Percentiles rank a stretch among this genome's conserved stretches.
phyloP scores from a whole-genome alignment of 371 early-diverging fungal species.

The Mortierella sp. region DNA sequence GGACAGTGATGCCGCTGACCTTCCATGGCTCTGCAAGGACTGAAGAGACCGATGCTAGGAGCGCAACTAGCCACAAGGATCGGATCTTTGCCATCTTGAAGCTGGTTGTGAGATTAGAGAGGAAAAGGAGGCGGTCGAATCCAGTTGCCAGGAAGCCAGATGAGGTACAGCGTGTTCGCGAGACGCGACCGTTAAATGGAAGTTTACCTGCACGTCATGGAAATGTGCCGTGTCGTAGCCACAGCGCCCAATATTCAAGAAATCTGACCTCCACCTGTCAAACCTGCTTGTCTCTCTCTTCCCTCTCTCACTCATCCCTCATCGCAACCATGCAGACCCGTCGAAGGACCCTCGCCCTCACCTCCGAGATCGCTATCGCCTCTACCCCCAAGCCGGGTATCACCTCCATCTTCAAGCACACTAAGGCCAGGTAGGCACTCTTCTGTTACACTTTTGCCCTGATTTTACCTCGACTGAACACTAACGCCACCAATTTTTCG shows the following conservation, averaged over 20 bases:
- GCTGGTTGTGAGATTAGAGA: slow-evolving; percentile 1
- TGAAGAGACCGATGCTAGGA: slow-evolving; percentile 38
- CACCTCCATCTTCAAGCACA: slow-evolving; percentile 28
- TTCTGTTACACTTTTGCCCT: background rate
- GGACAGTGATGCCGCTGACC: slow-evolving; percentile 38
- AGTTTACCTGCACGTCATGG: no score
- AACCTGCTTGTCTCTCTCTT: slow-evolving; percentile 1
- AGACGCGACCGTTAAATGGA: no score
- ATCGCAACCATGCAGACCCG: slow-evolving; percentile 26
- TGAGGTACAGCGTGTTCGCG: no score
- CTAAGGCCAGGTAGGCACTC: slow-evolving; percentile 35
- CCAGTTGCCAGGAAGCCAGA: background rate
- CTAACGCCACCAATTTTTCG: slow-evolving; percentile 42
- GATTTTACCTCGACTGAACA: slow-evolving; percentile 16
- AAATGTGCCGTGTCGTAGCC: no score
- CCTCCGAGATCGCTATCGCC: background rate
- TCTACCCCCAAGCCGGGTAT: slow-evolving; percentile 21
- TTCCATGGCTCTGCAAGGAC: slow-evolving; percentile 44
- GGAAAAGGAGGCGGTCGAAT: background rate
- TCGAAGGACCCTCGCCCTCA: slow-evolving; percentile 6
- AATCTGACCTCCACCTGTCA: no score
- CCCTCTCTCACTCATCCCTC: background rate
- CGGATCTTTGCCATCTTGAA: slow-evolving; percentile 41
- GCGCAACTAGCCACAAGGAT: slow-evolving; percentile 25
- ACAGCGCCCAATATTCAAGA: no score